Percentiles rank a stretch among this genome's conserved stretches.
Evolutionary conservation across 2,329 filamentous ascomycete species (phyloP).

Genomic region (Cadophora luteo-olivacea): DNA sequence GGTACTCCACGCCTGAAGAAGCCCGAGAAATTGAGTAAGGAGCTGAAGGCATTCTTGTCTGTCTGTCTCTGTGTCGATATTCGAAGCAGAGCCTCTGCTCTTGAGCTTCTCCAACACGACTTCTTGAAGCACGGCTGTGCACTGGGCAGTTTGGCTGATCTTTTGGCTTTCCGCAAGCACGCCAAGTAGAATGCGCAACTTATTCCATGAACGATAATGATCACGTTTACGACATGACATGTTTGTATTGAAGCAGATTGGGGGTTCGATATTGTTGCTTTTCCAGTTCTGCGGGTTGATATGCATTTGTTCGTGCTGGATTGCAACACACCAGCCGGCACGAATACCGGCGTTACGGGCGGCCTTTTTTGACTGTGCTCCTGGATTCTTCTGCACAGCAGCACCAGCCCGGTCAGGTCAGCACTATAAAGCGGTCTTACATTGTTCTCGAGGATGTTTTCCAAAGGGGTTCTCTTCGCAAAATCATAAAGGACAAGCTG

Average conservation of each 20-base stretch:
- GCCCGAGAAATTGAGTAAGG: conserved; percentile 96
- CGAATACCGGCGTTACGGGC: conserved; percentile 38
- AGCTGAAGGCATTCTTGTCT: conserved; percentile 95
- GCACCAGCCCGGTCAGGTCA: conserved; percentile 14
- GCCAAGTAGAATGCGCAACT: conserved; percentile 55
- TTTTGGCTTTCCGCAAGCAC: conserved; percentile 86
- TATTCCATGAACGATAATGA: conserved; percentile 22
- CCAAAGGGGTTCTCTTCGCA: background rate
- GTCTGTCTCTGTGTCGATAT: conserved; percentile 98
- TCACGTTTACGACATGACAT: conserved; percentile 26
- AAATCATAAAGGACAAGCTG: conserved; percentile 18
- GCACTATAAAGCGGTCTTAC: conserved; percentile 26
- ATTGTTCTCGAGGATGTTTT: conserved; percentile 1
- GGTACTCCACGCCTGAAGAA: conserved; percentile 97
- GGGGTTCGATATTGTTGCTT: conserved; percentile 26
- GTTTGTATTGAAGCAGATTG: conserved; percentile 20
- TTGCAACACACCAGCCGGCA: conserved; percentile 32
- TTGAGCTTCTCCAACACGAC: conserved; percentile 89
- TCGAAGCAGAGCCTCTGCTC: conserved; percentile 88
- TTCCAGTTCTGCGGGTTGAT: conserved; percentile 28
- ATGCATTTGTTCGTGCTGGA: conserved; percentile 36
- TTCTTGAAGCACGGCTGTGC: conserved; percentile 94
- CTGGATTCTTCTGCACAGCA: conserved; percentile 22
- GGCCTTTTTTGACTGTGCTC: conserved; percentile 24
- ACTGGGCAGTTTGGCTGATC: conserved; percentile 79